Evolutionary conservation across 208 protist species (phyloP), one percentile per base, ranked within the genome.

Genomic region (Crithidia sp.): DNA sequence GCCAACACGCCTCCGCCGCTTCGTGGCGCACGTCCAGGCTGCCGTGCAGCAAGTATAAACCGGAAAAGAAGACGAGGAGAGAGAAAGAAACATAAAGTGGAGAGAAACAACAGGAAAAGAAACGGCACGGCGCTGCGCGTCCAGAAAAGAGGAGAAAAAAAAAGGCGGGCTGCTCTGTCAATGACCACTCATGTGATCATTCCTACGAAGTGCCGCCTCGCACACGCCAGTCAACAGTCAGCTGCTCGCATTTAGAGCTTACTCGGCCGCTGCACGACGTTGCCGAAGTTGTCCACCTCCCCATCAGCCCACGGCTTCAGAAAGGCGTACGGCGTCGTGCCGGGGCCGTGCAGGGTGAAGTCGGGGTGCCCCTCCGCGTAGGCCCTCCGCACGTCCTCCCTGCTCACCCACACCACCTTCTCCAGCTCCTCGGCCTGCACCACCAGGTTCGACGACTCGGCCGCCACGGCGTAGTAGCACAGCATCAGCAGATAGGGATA

Each of bases 391-490:
- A 89, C 84, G n/a, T 89, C 82, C 62, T 75, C 68, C 71, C 85
- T 89, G 49, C 60, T 47, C 39, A 86, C 68, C 82, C 87, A 92
- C 60, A 47, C 49, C 63, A 92, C 84, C 52, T 76, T 73, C 43
- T 75, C 60, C 16, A 92, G 67, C 64, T 89, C 87, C 2, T 49
- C 60, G 14, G 69, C 72, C 70, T 92, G 71, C 17, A 77, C 64
- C 3, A 69, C 55, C 0, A 92, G 62, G 1, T 3, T 53, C 28
- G 69, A 45, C 7, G 53, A 67, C 12, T 65, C 37, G 2, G 71
- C 65, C 0, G 81, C 84, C 36, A 88, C 67, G 36, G 81, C 87
- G 71, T 92, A 89, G 77, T 86, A 92, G 73, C 72, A 71, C 39
- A 77, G 28, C 87, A 92, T 92, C 40, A 92, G 53, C 72, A 79